Base-by-base conservation (phyloP, 352 stramenopile species). In the Pythium rishiriense region DNA sequence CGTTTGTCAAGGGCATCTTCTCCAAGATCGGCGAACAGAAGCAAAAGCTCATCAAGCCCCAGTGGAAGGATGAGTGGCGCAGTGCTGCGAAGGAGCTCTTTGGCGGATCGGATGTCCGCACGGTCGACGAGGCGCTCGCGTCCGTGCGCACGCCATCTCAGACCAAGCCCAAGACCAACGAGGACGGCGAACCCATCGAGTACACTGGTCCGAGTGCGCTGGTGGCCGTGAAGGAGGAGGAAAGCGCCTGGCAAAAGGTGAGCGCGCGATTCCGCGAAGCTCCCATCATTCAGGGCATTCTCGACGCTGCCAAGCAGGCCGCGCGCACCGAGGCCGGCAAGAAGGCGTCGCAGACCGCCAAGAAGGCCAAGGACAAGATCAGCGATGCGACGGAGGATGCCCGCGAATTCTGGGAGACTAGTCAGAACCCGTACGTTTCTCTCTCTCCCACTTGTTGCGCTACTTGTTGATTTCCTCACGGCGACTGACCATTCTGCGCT, bases 331-430 rank as follows among this genome's bases (percentile, higher is more conserved):
- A 94, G 47, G 83, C 86, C 3, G 86, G 86, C 33, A 80, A 88
- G 62, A 89, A 83, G 60, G 76, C 93, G 25, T 78, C 83, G 12
- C 69, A 85, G 61, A 90, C 64, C 19, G 88, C 86, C 19, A 92
- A 91, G 73, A 69, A 78, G 33, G 84, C 87, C 7, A 90, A 87
- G 47, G 74, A 93, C 63, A 95, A 94, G 68, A 72, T 94, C 37
- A 83, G 79, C 42, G 88, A 96, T 51, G 83, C 81, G 25, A 80
- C 80, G 22, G 83, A 94, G 74, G 88, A 97, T 42, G 88, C 88
- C 1, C 74, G 89, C 11, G 97, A 99, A 79, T 91, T 97, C 59
- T 99, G 97, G 96, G 97, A 99, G 72, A 99, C 97, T 43, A 98
- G 91, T 72, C 97, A 99, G 78, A 99, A 99, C 85, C 97, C 97